Conservation (phyloP, 768 basidiomycete species). For the Serendipita sp. region DNA sequence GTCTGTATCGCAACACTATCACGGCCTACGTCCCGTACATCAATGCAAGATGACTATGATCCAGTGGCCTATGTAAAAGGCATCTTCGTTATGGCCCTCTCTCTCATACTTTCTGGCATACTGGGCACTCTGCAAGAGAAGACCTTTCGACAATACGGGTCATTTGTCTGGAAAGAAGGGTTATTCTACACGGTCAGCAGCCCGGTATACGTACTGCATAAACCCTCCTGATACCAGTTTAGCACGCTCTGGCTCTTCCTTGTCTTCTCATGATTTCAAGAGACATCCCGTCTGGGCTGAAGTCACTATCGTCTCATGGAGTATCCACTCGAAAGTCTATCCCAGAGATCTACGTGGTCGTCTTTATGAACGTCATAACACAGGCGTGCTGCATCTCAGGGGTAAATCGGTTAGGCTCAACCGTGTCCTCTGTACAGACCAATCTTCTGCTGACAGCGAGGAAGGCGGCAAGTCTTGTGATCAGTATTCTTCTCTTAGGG, state of each 20-base stretch:
- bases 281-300: conserved; percentile 36
- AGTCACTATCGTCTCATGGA: conserved; percentile 20
- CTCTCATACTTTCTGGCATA: conserved; percentile 48
- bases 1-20: conserved; percentile 61
- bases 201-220: not conserved
- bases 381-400: conserved; percentile 73
- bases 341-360: conserved; percentile 34
- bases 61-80: conserved; percentile 40
- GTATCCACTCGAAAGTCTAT: conserved; percentile 16
- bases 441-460: conserved; percentile 65
- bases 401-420: conserved; percentile 63
- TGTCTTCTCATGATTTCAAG: conserved; percentile 43
- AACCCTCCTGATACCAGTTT: not conserved
- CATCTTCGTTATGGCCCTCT: conserved; percentile 48
- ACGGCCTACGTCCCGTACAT: conserved; percentile 21
- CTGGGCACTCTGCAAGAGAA: conserved; percentile 63
- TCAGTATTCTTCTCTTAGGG: conserved; percentile 76
- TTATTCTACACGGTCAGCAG: conserved; percentile 62
- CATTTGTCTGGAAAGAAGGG: conserved; percentile 59
- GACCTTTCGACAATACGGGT: conserved; percentile 58
- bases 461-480: conserved; percentile 63
- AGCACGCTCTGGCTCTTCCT: conserved; percentile 73
- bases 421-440: conserved; percentile 65
- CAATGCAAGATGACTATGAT: conserved; percentile 19
- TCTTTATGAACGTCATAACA: conserved; percentile 48